A percentile compares a stretch with the other conserved stretches of the same genome.
phyloP scores from a whole-genome alignment of 2,329 filamentous ascomycete species.

The Fusarium illudens region DNA sequence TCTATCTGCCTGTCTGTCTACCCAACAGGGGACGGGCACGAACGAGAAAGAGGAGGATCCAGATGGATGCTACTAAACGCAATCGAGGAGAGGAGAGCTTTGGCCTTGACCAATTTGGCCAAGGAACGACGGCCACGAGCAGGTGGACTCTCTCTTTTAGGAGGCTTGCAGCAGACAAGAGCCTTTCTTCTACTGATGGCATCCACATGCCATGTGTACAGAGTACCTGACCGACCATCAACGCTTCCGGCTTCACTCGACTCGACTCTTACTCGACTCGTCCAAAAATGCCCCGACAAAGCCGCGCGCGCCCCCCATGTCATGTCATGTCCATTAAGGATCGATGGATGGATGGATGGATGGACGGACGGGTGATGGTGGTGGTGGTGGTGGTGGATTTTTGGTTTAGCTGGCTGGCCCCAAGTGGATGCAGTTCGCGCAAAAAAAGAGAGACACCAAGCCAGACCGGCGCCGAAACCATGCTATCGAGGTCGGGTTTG shows the following conservation, averaged over 20 bases:
- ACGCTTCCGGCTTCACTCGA: slow-evolving; percentile 22
- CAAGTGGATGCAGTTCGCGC: slow-evolving; percentile 37
- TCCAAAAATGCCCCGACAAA: background rate
- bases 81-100: slow-evolving; percentile 12
- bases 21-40: slow-evolving; percentile 26
- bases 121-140: slow-evolving; percentile 1
- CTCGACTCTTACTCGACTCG: background rate
- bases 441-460: slow-evolving; percentile 4
- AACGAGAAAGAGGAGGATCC: slow-evolving; percentile 10
- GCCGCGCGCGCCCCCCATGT: slow-evolving; percentile 5
- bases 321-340: background rate
- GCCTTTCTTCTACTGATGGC: background rate
- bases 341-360: background rate
- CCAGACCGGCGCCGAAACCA: slow-evolving; percentile 17
- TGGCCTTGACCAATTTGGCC: slow-evolving; percentile 9
- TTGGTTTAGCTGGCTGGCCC: background rate
- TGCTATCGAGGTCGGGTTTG: slow-evolving; percentile 1
- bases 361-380: background rate
- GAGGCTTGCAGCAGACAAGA: slow-evolving; percentile 5
- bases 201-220: slow-evolving; percentile 7
- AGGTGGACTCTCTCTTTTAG: slow-evolving; percentile 26
- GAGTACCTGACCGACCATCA: slow-evolving; percentile 12
- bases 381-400: slow-evolving; percentile 8
- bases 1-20: background rate
- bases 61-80: background rate